A percentile compares a stretch with the other conserved stretches of the same genome.
Evolutionary conservation across 495 filamentous ascomycete species (phyloP).

Genomic region (Aspergillus biplanus): DNA sequence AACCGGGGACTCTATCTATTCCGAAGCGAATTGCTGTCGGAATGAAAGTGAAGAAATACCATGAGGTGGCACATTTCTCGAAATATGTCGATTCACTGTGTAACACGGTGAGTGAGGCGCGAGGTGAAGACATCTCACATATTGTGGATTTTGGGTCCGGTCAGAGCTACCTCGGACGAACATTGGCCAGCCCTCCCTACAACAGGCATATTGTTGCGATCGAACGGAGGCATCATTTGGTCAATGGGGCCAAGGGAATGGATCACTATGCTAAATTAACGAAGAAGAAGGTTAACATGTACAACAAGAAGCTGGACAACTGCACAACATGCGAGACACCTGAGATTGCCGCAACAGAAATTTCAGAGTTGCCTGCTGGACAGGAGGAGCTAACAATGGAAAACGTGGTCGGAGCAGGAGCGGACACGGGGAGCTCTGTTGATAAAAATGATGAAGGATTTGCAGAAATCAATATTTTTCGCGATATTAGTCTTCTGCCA

Average conservation of each 20-base stretch:
- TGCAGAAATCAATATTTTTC: constrained; percentile 41
- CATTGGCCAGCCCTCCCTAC: constrained; percentile 82
- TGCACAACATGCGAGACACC: constrained; percentile 46
- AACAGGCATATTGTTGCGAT: constrained; percentile 87
- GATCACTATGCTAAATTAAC: constrained; percentile 76
- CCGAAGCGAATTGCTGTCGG: constrained; percentile 76
- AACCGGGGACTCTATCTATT: constrained; percentile 47
- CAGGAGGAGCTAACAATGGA: constrained; percentile 29
- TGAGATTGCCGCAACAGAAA: constrained; percentile 32
- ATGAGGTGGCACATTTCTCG: constrained; percentile 77
- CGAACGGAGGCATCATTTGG: constrained; percentile 83
- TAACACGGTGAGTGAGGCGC: constrained; percentile 58
- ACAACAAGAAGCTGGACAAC: constrained; percentile 72
- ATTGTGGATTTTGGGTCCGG: constrained; percentile 95
- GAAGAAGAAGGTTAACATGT: constrained; percentile 56
- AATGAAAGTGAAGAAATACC: constrained; percentile 95
- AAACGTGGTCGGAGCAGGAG: not conserved
- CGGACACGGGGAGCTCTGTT: not conserved
- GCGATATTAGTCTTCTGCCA: constrained; percentile 41
- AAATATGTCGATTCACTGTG: constrained; percentile 58
- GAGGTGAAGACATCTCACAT: constrained; percentile 68
- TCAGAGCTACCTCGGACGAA: constrained; percentile 92
- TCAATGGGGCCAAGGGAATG: constrained; percentile 79
- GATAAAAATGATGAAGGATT: constrained; percentile 40
- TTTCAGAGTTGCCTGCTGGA: constrained; percentile 38